These are phyloP conservation scores for Aspergillus sp. DNA, from an alignment of 2,329 filamentous ascomycete species.

Conservation along the genomic window DNA sequence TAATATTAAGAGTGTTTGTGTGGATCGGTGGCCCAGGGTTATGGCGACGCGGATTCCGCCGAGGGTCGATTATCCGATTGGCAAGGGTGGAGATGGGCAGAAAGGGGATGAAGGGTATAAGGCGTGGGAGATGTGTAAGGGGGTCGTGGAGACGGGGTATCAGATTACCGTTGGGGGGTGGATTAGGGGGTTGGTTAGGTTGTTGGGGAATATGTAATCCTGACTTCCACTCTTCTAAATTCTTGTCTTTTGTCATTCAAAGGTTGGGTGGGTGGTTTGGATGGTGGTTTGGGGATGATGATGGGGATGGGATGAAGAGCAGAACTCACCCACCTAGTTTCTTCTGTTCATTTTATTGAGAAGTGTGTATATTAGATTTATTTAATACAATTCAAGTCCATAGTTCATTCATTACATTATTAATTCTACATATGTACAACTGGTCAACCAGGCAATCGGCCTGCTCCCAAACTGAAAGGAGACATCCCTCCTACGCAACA, in stretches of 20 bases:
- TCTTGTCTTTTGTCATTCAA: neutral
- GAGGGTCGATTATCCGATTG: slow-evolving; percentile 78
- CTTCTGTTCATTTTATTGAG: too few relatives aligned
- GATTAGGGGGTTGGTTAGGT: slow-evolving; percentile 35
- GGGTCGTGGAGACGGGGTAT: slow-evolving; percentile 47
- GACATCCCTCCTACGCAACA: neutral
- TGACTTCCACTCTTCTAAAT: neutral
- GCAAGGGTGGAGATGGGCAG: slow-evolving; percentile 51
- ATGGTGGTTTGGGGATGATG: too few relatives aligned
- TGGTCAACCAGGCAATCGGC: too few relatives aligned
- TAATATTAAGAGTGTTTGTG: slow-evolving; percentile 83
- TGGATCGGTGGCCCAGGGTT: slow-evolving; percentile 62
- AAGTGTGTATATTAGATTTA: too few relatives aligned
- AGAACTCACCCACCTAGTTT: too few relatives aligned
- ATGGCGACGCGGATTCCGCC: slow-evolving; percentile 75
- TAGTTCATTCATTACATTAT: neutral
- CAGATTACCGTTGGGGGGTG: slow-evolving; percentile 44
- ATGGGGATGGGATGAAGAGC: too few relatives aligned
- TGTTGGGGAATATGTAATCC: slow-evolving; percentile 39
- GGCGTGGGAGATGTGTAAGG: slow-evolving; percentile 59
- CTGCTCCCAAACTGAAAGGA: too few relatives aligned
- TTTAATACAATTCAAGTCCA: too few relatives aligned
- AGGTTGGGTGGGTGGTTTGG: too few relatives aligned
- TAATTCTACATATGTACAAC: too few relatives aligned
- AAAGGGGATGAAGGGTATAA: slow-evolving; percentile 61